Evolutionary conservation across 2,329 filamentous ascomycete genomes (phyloP).

Genomic region (Neospermospora avenae): DNA sequence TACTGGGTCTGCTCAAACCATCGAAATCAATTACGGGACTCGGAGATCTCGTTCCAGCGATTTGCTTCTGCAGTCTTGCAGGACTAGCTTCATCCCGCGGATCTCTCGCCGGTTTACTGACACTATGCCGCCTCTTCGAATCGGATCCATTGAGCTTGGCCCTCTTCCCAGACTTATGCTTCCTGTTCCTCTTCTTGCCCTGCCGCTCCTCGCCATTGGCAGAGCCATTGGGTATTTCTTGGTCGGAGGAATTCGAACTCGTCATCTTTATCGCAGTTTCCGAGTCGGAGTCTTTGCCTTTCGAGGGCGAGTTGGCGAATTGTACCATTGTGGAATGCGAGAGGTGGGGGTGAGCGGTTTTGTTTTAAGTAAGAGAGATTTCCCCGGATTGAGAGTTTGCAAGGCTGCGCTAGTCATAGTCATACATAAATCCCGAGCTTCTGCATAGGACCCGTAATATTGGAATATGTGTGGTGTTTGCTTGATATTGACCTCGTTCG

Average conservation of each 20-base stretch:
- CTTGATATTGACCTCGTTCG: no score
- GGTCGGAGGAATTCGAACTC: constrained; percentile 13
- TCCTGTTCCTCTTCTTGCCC: constrained; percentile 29
- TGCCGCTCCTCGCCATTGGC: constrained; percentile 19
- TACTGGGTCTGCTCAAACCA: constrained; percentile 58
- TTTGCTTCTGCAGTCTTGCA: constrained; percentile 22
- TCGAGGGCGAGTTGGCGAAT: constrained; percentile 21
- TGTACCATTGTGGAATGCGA: constrained; percentile 25
- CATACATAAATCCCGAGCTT: background rate
- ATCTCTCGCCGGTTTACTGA: constrained; percentile 60
- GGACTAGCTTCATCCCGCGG: constrained; percentile 48
- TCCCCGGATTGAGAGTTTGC: constrained; percentile 12
- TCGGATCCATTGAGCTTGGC: constrained; percentile 24
- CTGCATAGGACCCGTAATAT: background rate
- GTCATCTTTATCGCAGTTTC: constrained; percentile 6
- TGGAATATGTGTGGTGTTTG: no score
- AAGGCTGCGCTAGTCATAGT: constrained; percentile 11
- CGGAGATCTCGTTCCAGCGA: constrained; percentile 42
- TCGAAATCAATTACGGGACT: constrained; percentile 60
- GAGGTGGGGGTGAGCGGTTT: background rate
- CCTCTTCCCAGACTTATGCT: constrained; percentile 24
- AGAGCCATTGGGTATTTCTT: constrained; percentile 17
- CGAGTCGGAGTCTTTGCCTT: constrained; percentile 12
- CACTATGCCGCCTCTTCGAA: constrained; percentile 47
- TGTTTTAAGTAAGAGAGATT: constrained; percentile 11